Conservation (phyloP, 345 rosid genomes). For the Citrus maxima region DNA sequence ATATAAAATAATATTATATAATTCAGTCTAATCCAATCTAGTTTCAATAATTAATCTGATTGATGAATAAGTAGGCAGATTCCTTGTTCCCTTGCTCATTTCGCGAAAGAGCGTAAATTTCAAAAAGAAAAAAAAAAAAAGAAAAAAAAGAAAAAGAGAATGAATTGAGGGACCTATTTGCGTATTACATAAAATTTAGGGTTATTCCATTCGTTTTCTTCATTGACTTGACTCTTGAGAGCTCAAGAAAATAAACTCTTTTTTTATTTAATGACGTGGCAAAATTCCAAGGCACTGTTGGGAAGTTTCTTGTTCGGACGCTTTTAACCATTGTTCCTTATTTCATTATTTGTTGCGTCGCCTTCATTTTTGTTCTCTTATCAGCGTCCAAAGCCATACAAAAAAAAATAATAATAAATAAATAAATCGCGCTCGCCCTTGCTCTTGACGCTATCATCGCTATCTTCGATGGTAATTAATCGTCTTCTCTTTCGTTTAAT, state of each 20-base stretch:
- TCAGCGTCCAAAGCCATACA: background rate
- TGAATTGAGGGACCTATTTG: too few relatives aligned
- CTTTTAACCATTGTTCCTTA: background rate
- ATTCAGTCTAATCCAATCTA: too few relatives aligned
- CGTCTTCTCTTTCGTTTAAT: background rate
- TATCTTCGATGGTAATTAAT: background rate
- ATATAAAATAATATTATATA: too few relatives aligned
- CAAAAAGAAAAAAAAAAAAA: too few relatives aligned
- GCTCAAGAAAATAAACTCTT: background rate
- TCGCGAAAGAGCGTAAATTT: too few relatives aligned
- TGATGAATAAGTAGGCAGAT: too few relatives aligned
- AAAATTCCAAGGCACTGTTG: background rate
- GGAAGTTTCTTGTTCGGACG: background rate
- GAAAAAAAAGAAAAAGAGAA: too few relatives aligned
- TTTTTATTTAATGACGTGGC: background rate
- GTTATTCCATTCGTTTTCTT: background rate
- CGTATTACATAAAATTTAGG: too few relatives aligned
- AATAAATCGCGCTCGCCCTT: background rate
- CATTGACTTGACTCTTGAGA: background rate
- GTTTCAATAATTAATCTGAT: too few relatives aligned
- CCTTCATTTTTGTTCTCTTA: background rate
- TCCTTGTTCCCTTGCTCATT: too few relatives aligned
- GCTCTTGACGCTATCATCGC: too few relatives aligned
- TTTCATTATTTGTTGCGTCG: background rate
- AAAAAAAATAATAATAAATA: too few relatives aligned